Percentiles rank a stretch among this genome's conserved stretches.
These are phyloP conservation scores for Exserohilum turcica DNA, from an alignment of 2,329 filamentous ascomycete species.

Conservation along the genomic window DNA sequence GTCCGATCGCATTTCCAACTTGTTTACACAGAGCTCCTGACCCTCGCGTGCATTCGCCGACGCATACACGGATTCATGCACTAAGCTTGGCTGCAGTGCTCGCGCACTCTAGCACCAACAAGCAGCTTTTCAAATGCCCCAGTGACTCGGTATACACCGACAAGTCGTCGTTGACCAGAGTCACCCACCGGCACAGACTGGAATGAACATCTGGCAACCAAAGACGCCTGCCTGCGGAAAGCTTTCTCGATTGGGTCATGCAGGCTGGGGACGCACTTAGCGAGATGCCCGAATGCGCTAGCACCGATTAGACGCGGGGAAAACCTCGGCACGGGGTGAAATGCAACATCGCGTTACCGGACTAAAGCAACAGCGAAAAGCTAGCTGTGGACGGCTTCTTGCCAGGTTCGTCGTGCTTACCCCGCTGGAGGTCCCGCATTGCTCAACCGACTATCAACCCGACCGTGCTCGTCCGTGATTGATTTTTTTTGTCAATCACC, in stretches of 20 bases:
- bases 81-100: no score
- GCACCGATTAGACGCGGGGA: background rate
- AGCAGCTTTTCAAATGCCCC: no score
- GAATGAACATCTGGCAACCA: no score
- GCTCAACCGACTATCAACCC: slow-evolving; percentile 1
- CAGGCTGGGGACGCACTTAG: background rate
- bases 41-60: no score
- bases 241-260: background rate
- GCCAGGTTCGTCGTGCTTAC: background rate
- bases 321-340: background rate
- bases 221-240: no score
- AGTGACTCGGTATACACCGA: no score
- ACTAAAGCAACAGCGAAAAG: background rate
- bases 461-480: slow-evolving; percentile 3
- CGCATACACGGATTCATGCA: no score
- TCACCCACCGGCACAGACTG: no score
- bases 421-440: slow-evolving; percentile 4
- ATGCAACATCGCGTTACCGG: background rate
- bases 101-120: no score
- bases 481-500: background rate
- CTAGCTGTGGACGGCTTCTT: background rate
- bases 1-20: no score
- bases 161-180: no score
- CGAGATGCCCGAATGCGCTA: background rate
- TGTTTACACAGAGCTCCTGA: no score